Conservation (phyloP, 768 basidiomycete genomes). For the Mycena galericulata region DNA sequence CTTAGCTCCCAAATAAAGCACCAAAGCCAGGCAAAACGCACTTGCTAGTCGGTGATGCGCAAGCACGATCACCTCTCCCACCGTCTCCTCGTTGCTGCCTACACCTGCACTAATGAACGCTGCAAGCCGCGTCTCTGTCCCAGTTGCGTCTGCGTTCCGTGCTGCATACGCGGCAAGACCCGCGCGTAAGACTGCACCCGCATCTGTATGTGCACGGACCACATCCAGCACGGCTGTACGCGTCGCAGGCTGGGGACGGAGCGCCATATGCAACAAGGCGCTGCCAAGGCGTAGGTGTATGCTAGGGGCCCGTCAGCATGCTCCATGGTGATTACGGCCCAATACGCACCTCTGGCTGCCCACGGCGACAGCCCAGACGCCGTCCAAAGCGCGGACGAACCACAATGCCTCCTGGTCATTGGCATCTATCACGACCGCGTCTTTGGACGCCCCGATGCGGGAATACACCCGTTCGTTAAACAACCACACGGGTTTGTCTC, state of each 20-base stretch:
- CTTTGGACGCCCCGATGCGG: constrained; percentile 25
- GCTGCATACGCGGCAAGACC: constrained; percentile 27
- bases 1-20: constrained; percentile 47
- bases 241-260: constrained; percentile 31
- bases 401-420: constrained; percentile 30
- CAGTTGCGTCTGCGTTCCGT: constrained; percentile 19
- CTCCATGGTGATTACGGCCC: not conserved
- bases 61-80: constrained; percentile 27
- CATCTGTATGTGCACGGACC: constrained; percentile 25
- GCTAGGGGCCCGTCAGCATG: constrained; percentile 2
- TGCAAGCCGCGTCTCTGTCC: constrained; percentile 25
- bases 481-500: constrained; percentile 31
- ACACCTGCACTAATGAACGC: constrained; percentile 32
- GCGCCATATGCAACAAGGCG: constrained; percentile 27
- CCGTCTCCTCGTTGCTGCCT: constrained; percentile 23
- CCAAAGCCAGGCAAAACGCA: constrained; percentile 56
- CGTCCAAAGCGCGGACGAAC: constrained; percentile 32
- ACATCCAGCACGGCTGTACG: constrained; percentile 27
- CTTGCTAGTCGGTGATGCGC: constrained; percentile 47
- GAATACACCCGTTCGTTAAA: constrained; percentile 35
- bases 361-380: constrained; percentile 19
- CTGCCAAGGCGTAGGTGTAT: constrained; percentile 26
- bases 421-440: constrained; percentile 3
- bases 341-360: constrained; percentile 12
- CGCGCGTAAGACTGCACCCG: constrained; percentile 20